A percentile compares a stretch with the other conserved stretches of the same genome.
These are phyloP conservation scores for Pelargonium citronellum DNA, from an alignment of 441 rosid genomes.

Conservation along the genomic window DNA sequence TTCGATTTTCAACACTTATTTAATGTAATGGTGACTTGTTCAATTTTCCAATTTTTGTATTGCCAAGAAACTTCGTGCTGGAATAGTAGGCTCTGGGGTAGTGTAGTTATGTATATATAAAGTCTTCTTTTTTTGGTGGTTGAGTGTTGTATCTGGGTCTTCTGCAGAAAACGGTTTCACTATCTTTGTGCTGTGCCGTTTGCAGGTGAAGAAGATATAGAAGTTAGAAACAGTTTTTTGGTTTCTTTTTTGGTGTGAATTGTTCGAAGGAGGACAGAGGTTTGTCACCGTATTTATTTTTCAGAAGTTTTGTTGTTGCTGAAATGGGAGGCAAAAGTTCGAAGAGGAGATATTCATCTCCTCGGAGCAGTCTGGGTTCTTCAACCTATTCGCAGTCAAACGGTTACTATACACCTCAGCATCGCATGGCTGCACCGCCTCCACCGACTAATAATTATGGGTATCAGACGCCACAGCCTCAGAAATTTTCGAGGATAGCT, in stretches of 20 bases:
- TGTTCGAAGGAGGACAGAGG: not conserved
- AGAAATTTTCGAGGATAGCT: constrained; percentile 66
- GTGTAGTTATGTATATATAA: not conserved
- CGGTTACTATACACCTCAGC: constrained; percentile 34
- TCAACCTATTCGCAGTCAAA: constrained; percentile 33
- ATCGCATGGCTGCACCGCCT: constrained; percentile 22
- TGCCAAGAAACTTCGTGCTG: not conserved
- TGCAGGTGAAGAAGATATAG: not conserved
- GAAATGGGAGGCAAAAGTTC: constrained; percentile 4
- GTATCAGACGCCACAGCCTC: constrained; percentile 32
- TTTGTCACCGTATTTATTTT: not conserved
- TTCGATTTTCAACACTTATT: not conserved
- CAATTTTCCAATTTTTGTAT: not conserved
- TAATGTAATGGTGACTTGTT: not conserved
- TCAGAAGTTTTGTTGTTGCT: not conserved
- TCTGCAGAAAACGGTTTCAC: not conserved
- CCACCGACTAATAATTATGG: constrained; percentile 20
- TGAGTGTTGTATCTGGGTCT: not conserved
- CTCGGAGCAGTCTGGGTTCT: constrained; percentile 32
- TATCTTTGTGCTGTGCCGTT: not conserved
- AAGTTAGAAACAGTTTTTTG: not conserved
- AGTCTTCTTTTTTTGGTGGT: not conserved
- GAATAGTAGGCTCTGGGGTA: not conserved
- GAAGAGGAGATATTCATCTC: constrained; percentile 16
- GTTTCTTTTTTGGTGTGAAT: not conserved